phyloP scores from a whole-genome alignment of 2,329 filamentous ascomycete species.

The Botrytis byssoidea region DNA sequence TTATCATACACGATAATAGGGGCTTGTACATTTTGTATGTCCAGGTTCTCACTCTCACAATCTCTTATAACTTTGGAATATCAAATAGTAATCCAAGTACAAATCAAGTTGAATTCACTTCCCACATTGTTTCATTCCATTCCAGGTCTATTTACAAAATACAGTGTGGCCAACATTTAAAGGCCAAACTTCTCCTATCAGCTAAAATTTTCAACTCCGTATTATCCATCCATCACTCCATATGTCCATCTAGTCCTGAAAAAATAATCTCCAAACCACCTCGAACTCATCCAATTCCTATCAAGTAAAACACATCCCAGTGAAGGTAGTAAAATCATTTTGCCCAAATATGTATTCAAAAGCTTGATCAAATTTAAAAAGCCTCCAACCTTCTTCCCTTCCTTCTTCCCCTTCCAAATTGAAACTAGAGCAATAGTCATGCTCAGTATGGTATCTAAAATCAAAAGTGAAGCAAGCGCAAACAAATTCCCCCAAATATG shows the following conservation, averaged over 20 bases:
- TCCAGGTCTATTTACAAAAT: not conserved
- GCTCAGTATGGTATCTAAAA: slow-evolving; percentile 9
- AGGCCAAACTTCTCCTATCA: not conserved
- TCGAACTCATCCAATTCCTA: not conserved
- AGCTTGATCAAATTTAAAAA: not conserved
- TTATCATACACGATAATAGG: not conserved
- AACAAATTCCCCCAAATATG: not conserved
- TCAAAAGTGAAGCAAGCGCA: not conserved
- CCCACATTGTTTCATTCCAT: not conserved
- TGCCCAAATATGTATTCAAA: not conserved
- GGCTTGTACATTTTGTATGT: not conserved
- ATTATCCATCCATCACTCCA: not conserved
- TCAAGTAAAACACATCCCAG: not conserved
- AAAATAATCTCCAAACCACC: slow-evolving; percentile 9
- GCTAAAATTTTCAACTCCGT: not conserved
- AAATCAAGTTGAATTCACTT: not conserved
- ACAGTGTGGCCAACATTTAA: not conserved
- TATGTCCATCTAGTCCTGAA: not conserved
- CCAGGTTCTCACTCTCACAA: not conserved
- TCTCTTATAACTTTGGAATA: not conserved
- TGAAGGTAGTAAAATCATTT: not conserved
- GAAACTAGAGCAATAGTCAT: not conserved
- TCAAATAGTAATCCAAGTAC: not conserved
- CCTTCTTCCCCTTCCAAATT: not conserved
- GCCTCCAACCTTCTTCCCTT: not conserved